A percentile compares a stretch with the other conserved stretches of the same genome.
phyloP scores from a whole-genome alignment of 208 protist genomes.

The Vickermania ingenoplastis region DNA sequence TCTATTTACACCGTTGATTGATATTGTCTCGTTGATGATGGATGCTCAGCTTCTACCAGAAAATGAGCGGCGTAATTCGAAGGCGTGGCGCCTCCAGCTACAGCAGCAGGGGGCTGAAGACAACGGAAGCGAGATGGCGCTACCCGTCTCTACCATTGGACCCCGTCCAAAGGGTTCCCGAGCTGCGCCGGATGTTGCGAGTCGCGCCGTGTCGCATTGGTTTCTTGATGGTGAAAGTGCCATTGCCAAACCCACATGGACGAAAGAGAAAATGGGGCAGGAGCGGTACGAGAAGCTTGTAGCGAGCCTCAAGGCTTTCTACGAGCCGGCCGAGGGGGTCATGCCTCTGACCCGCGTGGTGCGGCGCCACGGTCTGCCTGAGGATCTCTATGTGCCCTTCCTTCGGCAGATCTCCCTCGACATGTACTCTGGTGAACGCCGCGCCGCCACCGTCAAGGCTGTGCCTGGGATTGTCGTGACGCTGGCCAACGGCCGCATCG shows the following conservation, averaged over 20 bases:
- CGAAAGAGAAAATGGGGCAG: constrained; percentile 49
- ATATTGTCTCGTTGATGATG: constrained; percentile 44
- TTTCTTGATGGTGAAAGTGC: constrained; percentile 52
- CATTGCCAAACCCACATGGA: constrained; percentile 31
- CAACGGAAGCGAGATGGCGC: neutral
- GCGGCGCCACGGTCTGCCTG: constrained; percentile 33
- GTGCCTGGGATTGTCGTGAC: constrained; percentile 65
- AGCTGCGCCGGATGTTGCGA: neutral
- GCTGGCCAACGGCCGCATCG: constrained; percentile 59
- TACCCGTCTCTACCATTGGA: neutral
- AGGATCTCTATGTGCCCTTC: constrained; percentile 56
- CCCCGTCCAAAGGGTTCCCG: neutral
- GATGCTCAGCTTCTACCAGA: constrained; percentile 32
- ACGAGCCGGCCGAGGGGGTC: constrained; percentile 42
- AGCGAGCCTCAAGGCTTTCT: constrained; percentile 27
- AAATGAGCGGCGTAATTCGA: constrained; percentile 1
- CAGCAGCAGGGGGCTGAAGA: neutral
- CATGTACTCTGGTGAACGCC: constrained; percentile 38
- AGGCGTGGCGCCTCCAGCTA: neutral
- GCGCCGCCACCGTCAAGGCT: constrained; percentile 28
- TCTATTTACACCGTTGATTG: constrained; percentile 70
- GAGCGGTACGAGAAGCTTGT: constrained; percentile 20
- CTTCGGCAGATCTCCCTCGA: constrained; percentile 71
- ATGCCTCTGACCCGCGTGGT: constrained; percentile 49
- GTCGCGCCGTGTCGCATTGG: constrained; percentile 28